Conservation (phyloP, 2,329 filamentous ascomycete species). For the Talaromyces islandicus region DNA sequence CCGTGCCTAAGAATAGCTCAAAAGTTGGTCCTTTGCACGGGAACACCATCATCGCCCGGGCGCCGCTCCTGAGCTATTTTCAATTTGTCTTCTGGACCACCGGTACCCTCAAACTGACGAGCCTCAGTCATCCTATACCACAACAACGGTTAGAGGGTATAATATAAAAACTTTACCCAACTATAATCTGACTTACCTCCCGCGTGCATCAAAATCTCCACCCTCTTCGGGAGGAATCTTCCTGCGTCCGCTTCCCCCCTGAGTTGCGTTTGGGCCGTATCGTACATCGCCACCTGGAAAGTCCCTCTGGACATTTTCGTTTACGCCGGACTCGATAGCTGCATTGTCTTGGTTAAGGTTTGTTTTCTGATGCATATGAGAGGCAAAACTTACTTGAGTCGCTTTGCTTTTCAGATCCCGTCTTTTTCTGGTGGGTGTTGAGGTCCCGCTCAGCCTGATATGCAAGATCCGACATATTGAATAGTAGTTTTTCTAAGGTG, state of each 20-base stretch:
- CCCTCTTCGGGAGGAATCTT: conserved; percentile 38
- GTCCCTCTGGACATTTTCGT: conserved; percentile 31
- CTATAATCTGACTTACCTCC: conserved; percentile 24
- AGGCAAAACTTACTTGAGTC: conserved; percentile 28
- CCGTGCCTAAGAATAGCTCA: neutral
- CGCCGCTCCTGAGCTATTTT: conserved; percentile 18
- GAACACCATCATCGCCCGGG: conserved; percentile 11
- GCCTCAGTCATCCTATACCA: conserved; percentile 27
- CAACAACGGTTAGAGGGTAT: neutral
- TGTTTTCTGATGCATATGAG: neutral
- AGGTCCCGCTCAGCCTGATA: conserved; percentile 34
- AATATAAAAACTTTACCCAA: neutral
- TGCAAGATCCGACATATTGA: conserved; percentile 15
- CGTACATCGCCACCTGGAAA: conserved; percentile 32
- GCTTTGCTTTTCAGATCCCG: conserved; percentile 32
- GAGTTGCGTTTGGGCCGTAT: conserved; percentile 28
- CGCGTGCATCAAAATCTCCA: conserved; percentile 31
- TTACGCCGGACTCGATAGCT: conserved; percentile 38
- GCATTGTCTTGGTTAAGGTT: neutral
- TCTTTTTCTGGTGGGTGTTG: conserved; percentile 35
- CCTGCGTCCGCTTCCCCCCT: conserved; percentile 32
- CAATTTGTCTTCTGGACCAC: conserved; percentile 31
- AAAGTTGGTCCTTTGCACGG: conserved; percentile 8
- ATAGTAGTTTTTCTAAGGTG: neutral
- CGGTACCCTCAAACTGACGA: conserved; percentile 28